Evolutionary conservation across 495 filamentous ascomycete species (phyloP).

Genomic region (Daldinia grandis): DNA sequence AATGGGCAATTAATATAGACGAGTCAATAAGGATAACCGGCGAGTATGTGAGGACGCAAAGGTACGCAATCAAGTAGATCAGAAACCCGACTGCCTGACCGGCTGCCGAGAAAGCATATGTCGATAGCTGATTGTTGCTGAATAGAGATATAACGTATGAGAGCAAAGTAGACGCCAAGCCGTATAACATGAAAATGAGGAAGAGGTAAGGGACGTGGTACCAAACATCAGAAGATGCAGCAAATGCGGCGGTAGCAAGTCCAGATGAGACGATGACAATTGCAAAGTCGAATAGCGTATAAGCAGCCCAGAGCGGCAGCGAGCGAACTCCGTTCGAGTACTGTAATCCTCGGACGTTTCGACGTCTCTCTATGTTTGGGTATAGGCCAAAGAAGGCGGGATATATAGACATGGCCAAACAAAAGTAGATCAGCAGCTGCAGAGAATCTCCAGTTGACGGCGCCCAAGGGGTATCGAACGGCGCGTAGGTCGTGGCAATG

Average conservation of each 20-base stretch:
- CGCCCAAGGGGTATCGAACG: constrained; percentile 74
- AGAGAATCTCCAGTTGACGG: constrained; percentile 73
- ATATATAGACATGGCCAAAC: constrained; percentile 76
- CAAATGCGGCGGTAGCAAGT: constrained; percentile 67
- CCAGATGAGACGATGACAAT: constrained; percentile 68
- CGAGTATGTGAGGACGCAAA: constrained; percentile 72
- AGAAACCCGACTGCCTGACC: constrained; percentile 77
- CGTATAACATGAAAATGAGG: constrained; percentile 74
- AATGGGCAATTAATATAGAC: constrained; percentile 69
- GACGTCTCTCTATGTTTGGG: constrained; percentile 78
- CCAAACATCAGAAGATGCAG: constrained; percentile 66
- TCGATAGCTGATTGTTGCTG: constrained; percentile 71
- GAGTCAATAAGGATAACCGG: constrained; percentile 67
- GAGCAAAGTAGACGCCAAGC: constrained; percentile 69
- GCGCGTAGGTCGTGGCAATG: constrained; percentile 71
- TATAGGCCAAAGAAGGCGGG: constrained; percentile 89
- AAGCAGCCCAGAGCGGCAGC: constrained; percentile 79
- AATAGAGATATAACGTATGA: constrained; percentile 76
- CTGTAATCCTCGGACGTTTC: constrained; percentile 81
- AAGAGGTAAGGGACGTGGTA: constrained; percentile 74
- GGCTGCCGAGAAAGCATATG: constrained; percentile 78
- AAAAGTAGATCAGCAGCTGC: constrained; percentile 80
- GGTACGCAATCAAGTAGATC: constrained; percentile 78
- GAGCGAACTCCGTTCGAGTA: constrained; percentile 84
- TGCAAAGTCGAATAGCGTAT: constrained; percentile 79